These are phyloP conservation scores for Chrysanthemum seticuspe DNA, from an alignment of 129 eudicot genomes.

Conservation along the genomic window DNA sequence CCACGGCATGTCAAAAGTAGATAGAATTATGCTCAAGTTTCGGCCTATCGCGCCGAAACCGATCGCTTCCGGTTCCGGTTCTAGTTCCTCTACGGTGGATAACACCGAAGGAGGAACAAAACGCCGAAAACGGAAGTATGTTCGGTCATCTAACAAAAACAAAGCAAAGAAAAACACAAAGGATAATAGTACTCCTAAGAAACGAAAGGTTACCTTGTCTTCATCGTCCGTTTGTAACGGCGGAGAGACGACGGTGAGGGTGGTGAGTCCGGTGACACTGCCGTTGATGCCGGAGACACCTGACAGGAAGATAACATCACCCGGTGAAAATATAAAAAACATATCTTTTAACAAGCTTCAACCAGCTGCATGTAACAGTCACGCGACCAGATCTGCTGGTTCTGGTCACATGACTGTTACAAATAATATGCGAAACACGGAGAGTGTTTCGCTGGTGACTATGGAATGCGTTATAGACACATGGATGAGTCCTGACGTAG, in stretches of 20 bases:
- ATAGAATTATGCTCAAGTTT: constrained; percentile 65
- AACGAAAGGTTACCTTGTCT: constrained; percentile 25
- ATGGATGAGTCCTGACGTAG: constrained; percentile 40
- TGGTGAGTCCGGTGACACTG: constrained; percentile 53
- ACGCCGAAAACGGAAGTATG: constrained; percentile 53
- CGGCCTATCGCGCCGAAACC: constrained; percentile 96
- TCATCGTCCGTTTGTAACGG: constrained; percentile 24
- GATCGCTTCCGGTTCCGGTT: constrained; percentile 39
- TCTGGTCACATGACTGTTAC: neutral
- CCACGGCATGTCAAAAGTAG: constrained; percentile 50
- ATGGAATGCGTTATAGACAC: constrained; percentile 72
- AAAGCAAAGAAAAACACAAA: constrained; percentile 14
- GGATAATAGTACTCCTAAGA: constrained; percentile 22
- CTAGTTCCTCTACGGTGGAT: constrained; percentile 38
- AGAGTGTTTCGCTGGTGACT: constrained; percentile 39
- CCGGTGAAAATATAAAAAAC: neutral
- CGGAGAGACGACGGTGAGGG: constrained; percentile 28
- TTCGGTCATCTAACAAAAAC: constrained; percentile 12
- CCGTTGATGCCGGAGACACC: constrained; percentile 78
- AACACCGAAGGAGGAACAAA: constrained; percentile 10
- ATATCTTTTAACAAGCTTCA: neutral
- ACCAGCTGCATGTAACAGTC: constrained; percentile 3
- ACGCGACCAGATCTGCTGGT: constrained; percentile 15
- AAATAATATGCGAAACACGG: neutral
- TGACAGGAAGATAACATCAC: constrained; percentile 41